Conservation (phyloP, 2,329 filamentous ascomycete genomes). For the Phyllosticta citriasiana region DNA sequence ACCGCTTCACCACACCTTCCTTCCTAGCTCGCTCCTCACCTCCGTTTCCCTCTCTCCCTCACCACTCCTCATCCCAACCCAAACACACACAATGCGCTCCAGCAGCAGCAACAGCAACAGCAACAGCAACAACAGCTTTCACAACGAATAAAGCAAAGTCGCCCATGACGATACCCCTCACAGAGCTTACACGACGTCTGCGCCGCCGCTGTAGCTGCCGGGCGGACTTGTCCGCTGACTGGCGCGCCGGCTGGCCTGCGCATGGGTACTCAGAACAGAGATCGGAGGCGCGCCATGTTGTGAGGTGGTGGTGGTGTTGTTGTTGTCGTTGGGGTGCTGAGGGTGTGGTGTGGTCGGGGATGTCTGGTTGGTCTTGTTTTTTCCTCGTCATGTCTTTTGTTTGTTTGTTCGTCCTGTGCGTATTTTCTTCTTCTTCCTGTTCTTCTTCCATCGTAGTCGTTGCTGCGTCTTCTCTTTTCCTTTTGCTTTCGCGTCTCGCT, state of each 20-base stretch:
- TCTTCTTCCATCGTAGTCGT: not conserved
- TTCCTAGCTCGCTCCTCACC: not conserved
- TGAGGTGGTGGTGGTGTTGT: not conserved
- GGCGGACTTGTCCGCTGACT: not conserved
- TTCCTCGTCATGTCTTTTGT: not conserved
- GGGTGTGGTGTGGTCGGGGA: too few relatives aligned
- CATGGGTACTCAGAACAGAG: slow-evolving; percentile 8
- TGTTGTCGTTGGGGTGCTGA: too few relatives aligned
- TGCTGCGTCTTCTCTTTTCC: too few relatives aligned
- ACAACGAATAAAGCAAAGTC: not conserved
- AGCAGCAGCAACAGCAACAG: not conserved
- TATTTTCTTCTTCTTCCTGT: not conserved
- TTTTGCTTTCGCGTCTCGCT: too few relatives aligned
- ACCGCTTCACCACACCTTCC: not conserved
- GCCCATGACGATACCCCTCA: slow-evolving; percentile 8
- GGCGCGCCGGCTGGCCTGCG: not conserved
- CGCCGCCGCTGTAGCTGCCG: not conserved
- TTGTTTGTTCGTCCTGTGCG: not conserved
- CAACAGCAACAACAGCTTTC: not conserved
- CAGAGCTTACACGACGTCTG: slow-evolving; percentile 5
- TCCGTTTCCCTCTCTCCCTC: not conserved
- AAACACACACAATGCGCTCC: not conserved
- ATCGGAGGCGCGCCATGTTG: slow-evolving; percentile 1
- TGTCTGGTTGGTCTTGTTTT: not conserved
- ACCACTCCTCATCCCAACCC: too few relatives aligned